Conservation (phyloP, 2,329 filamentous ascomycete genomes). For the Botrytis medusae region DNA sequence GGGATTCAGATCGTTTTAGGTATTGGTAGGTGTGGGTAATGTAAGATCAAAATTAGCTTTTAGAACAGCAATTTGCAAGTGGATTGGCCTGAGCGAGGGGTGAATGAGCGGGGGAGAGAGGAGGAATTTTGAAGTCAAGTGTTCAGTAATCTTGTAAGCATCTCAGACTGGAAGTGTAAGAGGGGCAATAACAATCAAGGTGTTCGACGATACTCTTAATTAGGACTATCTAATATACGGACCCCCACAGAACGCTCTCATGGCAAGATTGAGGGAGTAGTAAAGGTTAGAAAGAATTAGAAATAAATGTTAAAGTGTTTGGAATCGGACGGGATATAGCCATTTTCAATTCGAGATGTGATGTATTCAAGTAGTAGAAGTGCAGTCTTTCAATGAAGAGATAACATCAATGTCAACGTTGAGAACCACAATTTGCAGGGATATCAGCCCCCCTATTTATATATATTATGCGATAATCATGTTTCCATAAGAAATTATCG, state of each 20-base stretch:
- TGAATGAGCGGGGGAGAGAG: neutral
- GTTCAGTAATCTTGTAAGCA: neutral
- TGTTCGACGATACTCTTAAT: neutral
- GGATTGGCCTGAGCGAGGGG: neutral
- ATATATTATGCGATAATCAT: neutral
- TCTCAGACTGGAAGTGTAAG: neutral
- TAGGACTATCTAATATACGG: neutral
- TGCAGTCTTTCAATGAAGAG: neutral
- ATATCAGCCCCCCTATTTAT: conserved; percentile 2
- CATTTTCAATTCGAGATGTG: neutral
- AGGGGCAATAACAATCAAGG: neutral
- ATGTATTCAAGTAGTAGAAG: neutral
- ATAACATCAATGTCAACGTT: neutral
- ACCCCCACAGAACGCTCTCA: neutral
- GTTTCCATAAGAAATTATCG: neutral
- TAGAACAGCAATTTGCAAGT: neutral
- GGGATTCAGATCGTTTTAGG: neutral
- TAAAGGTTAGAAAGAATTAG: neutral
- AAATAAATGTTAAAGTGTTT: neutral
- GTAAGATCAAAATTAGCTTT: neutral
- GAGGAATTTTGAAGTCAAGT: neutral
- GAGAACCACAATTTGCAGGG: neutral
- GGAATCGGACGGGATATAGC: neutral
- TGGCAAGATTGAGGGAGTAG: neutral
- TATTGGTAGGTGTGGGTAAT: neutral